Conservation (phyloP, 257 asterid genomes). For the Forsythia viridissima region DNA sequence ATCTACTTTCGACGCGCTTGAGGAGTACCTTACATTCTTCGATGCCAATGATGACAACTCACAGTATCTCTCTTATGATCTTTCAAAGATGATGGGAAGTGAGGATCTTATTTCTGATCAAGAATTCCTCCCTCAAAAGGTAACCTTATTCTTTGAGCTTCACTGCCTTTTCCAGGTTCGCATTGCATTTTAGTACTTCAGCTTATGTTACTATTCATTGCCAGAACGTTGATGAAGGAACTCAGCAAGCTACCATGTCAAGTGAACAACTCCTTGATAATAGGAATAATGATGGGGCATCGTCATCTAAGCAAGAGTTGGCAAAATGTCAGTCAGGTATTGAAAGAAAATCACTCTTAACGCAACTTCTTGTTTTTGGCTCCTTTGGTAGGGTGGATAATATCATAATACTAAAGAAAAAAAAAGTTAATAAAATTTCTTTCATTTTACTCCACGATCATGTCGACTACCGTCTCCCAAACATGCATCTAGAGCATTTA, state of each 20-base stretch:
- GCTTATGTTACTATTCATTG: constrained; percentile 7
- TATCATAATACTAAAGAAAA: neutral
- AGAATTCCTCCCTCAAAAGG: constrained; percentile 40
- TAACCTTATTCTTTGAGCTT: constrained; percentile 20
- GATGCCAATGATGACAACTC: constrained; percentile 51
- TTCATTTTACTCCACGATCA: neutral
- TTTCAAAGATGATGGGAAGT: constrained; percentile 40
- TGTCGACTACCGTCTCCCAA: neutral
- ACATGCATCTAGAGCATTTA: neutral
- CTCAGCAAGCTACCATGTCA: constrained; percentile 28
- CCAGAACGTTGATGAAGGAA: constrained; percentile 47
- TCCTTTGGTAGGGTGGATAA: neutral
- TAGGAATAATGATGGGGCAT: constrained; percentile 26
- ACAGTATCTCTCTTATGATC: constrained; percentile 43
- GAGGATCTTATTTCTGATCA: constrained; percentile 40
- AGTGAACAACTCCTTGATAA: constrained; percentile 30
- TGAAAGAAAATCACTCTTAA: neutral
- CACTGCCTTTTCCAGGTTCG: neutral
- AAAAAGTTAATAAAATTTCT: neutral
- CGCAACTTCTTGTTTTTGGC: neutral
- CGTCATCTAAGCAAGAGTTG: constrained; percentile 43
- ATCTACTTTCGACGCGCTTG: constrained; percentile 57
- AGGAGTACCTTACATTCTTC: constrained; percentile 61
- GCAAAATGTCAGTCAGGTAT: constrained; percentile 56
- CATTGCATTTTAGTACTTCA: constrained; percentile 6